Base-by-base conservation (phyloP, 2,329 filamentous ascomycete species). In the Metarhizium robertsii region DNA sequence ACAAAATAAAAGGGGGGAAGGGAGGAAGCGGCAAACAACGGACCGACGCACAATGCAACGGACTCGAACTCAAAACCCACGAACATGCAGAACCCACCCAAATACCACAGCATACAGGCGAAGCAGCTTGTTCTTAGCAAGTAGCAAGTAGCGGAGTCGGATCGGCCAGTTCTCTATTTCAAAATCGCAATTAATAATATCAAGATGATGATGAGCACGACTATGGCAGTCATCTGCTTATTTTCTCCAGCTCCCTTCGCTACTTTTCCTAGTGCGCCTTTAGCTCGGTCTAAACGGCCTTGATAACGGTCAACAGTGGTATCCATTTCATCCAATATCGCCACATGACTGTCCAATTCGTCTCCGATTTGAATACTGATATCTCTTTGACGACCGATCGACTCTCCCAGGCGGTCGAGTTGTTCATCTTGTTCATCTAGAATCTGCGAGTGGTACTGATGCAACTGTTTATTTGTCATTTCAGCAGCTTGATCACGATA, bases 321-420 rank as follows among this genome's bases (percentile, higher is more conserved):
- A 66, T 97, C 94, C 48, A 95, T 84, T 64, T 96, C 92, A 68
- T 96, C 92, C 34, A 99, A 77, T 77, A 99, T 78, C 62, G 87
- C 79, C 42, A 95, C 88, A 65, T 99, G 94, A 62, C 85, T 87
- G 64, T 97, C 94, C 40, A 99, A 79, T 77, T 99, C 94, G 69
- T 96, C 89, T 34, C 94, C 92, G 65, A 99, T 97, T 74, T 94
- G 90, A 75, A 96, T 95, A 67, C 87, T 92, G 59, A 99, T 78
- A 74, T 97, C 90, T 52, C 95, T 80, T 75, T 97, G 94, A 43
- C 94, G 83, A 4, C 88, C 82, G 62, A 99, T 96, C 56, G 84
- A 90, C 65, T 85, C 83, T n/a, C 92, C 90, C 4, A 99, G 76
- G 10, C 81, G 79, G 69, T 97, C 92, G n/a, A 99, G 79, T 69